Base-by-base conservation (phyloP, 1,284 basidiomycete species). In the Meripilus lineatus region DNA sequence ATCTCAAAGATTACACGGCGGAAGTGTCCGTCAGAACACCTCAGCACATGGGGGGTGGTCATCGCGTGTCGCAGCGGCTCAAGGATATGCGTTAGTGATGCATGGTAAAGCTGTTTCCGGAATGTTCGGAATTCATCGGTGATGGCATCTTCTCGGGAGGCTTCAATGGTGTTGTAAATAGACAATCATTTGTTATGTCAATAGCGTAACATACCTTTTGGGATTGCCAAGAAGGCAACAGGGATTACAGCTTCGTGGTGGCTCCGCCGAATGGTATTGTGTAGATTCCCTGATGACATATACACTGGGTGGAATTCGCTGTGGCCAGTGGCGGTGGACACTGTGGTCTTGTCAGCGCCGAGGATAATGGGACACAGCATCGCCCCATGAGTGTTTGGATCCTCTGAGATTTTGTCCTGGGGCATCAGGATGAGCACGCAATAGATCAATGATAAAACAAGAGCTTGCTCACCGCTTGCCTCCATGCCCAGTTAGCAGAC, bases 311-410 rank as follows among this genome's bases (percentile, higher is more conserved):
- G 50, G 40, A 49, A 58, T 15, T 57, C 55, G 22, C 52, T 55
- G 13, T 59, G 53, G 2, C 58, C 58, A 2, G 58, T 59, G 6
- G 55, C 55, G 6, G 58, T 54, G 1, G 54, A 59, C 2, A 59
- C 58, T 7, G 57, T 58, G 2, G 58, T 59, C 36, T 59, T 59
- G 41, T n/a, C n/a, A n/a, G n/a, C n/a, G n/a, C n/a, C n/a, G n/a
- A n/a, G n/a, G n/a, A n/a, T n/a, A n/a, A n/a, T 59, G 50, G 20
- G 47, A 1, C 49, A 39, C 21, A 57, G 53, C 37, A 50, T 49
- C 1, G 56, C 24, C 3, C 57, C 56, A 18, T 54, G 42, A 15
- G 7, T 41, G 4, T 4, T 18, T 1, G 42, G 28, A 20, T 48
- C 43, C 18, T 40, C 10, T 11, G 40, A 36, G n/a, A 47, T 33